A percentile compares a stretch with the other conserved stretches of the same genome.
Conservation (phyloP, 1,139 yeast species). For the Candida mesenterica region DNA sequence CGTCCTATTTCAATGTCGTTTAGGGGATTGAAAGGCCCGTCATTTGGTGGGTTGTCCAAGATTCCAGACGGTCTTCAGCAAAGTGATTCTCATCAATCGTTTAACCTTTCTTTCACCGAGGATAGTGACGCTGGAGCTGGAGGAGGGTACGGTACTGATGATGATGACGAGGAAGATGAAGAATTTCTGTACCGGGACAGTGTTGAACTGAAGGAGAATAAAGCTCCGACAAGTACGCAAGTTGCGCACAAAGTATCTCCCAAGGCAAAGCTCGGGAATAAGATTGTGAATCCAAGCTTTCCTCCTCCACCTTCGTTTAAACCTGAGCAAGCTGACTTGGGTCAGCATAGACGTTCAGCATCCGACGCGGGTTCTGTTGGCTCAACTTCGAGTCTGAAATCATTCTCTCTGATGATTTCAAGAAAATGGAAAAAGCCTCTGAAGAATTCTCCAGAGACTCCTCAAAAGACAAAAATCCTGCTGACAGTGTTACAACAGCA, state of each 20-base stretch:
- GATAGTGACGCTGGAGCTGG: slow-evolving; percentile 15
- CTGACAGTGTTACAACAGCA: slow-evolving; percentile 2
- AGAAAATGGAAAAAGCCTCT: slow-evolving; percentile 22
- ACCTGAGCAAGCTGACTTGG: slow-evolving; percentile 15
- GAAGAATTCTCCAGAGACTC: slow-evolving; percentile 1
- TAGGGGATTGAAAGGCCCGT: slow-evolving; percentile 60
- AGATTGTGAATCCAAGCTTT: slow-evolving; percentile 5
- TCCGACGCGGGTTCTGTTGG: slow-evolving; percentile 8
- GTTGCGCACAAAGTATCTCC: slow-evolving; percentile 1
- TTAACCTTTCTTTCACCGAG: slow-evolving; percentile 39
- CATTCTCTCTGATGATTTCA: slow-evolving; percentile 32
- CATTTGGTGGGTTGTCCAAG: slow-evolving; percentile 34
- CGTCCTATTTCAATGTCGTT: slow-evolving; percentile 70
- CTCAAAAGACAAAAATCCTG: slow-evolving; percentile 7
- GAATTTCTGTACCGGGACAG: neutral
- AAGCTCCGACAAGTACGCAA: slow-evolving; percentile 2
- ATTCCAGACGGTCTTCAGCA: slow-evolving; percentile 21
- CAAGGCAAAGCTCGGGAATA: slow-evolving; percentile 6
- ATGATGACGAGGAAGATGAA: slow-evolving; percentile 20
- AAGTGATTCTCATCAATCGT: slow-evolving; percentile 45
- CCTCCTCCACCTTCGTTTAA: slow-evolving; percentile 18
- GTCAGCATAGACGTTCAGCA: slow-evolving; percentile 8
- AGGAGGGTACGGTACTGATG: slow-evolving; percentile 17
- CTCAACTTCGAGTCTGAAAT: slow-evolving; percentile 29
- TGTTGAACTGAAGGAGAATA: slow-evolving; percentile 4